Percentiles rank a stretch among this genome's conserved stretches.
phyloP scores from a whole-genome alignment of 768 basidiomycete genomes.

The Coprinopsis strossmayeri region DNA sequence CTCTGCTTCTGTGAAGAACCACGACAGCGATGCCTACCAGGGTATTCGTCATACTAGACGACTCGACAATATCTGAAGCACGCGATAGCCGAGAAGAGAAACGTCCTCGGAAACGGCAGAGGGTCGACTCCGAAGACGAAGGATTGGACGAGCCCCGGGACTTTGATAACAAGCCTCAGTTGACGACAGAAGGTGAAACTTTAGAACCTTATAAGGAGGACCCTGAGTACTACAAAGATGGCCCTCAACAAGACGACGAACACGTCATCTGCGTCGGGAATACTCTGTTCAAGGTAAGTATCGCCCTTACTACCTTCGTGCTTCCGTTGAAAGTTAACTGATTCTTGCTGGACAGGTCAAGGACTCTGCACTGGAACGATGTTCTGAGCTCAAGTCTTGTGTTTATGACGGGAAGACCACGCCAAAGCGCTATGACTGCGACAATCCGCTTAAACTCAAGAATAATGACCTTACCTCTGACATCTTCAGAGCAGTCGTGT shows the following conservation, averaged over 20 bases:
- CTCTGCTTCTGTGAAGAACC: too few species aligned
- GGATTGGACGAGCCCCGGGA: constrained; percentile 11
- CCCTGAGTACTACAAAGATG: constrained; percentile 31
- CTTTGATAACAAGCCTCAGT: not conserved
- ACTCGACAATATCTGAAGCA: constrained; percentile 25
- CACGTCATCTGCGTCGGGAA: constrained; percentile 36
- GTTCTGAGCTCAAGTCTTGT: not conserved
- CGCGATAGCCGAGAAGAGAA: constrained; percentile 21
- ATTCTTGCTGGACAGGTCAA: not conserved
- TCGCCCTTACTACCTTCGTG: not conserved
- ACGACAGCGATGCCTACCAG: too few species aligned
- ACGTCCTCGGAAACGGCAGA: constrained; percentile 21
- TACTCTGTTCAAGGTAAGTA: constrained; percentile 42
- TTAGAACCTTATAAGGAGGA: constrained; percentile 20
- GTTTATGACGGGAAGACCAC: not conserved
- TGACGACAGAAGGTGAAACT: constrained; percentile 17
- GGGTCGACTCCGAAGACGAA: constrained; percentile 20
- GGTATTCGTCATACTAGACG: too few species aligned
- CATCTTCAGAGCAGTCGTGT: constrained; percentile 46
- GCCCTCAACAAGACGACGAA: constrained; percentile 22
- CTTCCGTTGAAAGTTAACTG: not conserved
- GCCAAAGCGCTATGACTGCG: too few species aligned
- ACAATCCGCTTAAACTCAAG: too few species aligned
- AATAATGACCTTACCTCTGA: constrained; percentile 28
- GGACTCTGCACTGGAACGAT: not conserved